These are phyloP conservation scores for Albatrellus ellisii DNA, from an alignment of 768 basidiomycete species.

Conservation along the genomic window DNA sequence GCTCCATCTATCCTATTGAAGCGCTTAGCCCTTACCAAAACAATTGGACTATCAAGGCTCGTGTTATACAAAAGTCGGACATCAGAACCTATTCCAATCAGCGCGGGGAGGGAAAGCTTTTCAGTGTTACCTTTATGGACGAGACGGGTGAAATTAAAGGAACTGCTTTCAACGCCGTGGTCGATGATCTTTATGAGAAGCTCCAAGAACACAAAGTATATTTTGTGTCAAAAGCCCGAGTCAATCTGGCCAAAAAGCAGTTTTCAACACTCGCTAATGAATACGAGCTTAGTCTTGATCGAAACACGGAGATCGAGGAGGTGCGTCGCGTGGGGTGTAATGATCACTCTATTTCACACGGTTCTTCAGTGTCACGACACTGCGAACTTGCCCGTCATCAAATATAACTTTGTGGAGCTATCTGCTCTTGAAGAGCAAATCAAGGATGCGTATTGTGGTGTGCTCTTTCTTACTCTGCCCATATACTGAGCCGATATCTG, in stretches of 20 bases:
- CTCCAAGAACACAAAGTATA: constrained; percentile 90
- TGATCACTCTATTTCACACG: neutral
- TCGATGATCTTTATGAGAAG: constrained; percentile 72
- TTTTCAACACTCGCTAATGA: constrained; percentile 85
- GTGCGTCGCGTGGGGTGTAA: constrained; percentile 25
- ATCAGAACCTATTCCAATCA: constrained; percentile 83
- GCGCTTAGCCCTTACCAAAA: constrained; percentile 94
- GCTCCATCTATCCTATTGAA: constrained; percentile 71
- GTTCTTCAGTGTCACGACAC: constrained; percentile 68
- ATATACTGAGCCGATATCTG: neutral
- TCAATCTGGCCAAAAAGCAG: constrained; percentile 95
- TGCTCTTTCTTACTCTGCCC: constrained; percentile 13
- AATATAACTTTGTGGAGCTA: constrained; percentile 71
- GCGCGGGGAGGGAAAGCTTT: constrained; percentile 89
- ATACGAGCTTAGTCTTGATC: constrained; percentile 85
- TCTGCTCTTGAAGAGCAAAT: constrained; percentile 42
- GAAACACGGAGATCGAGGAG: constrained; percentile 75
- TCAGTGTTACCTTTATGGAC: constrained; percentile 89
- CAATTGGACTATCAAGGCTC: constrained; percentile 96
- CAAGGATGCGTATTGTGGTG: constrained; percentile 81
- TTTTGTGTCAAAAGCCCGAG: constrained; percentile 78
- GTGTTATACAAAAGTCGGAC: constrained; percentile 81
- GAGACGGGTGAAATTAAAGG: constrained; percentile 86
- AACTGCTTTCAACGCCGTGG: constrained; percentile 82
- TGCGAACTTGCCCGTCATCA: constrained; percentile 62